A percentile compares a stretch with the other conserved stretches of the same genome.
Evolutionary conservation across 805 yeast species (phyloP).

Genomic region (Starmerella asiatica): DNA sequence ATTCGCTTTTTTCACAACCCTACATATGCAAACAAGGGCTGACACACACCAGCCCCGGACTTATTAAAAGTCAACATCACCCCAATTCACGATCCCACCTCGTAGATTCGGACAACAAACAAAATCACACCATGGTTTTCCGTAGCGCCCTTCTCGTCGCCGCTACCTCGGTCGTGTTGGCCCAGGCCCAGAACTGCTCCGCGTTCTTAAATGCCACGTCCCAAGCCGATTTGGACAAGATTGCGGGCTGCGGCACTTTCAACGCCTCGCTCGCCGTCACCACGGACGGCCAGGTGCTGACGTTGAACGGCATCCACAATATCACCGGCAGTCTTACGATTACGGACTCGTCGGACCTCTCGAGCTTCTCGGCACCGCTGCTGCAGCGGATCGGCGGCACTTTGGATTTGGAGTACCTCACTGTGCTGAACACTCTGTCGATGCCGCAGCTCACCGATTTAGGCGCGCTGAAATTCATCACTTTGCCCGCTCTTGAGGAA

Average conservation of each 20-base stretch:
- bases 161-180: slow-evolving; percentile 15
- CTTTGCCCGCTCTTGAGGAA: slow-evolving; percentile 68
- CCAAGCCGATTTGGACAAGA: slow-evolving; percentile 62
- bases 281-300: slow-evolving; percentile 42
- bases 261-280: slow-evolving; percentile 60
- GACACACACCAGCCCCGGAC: slow-evolving; percentile 7
- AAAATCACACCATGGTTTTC: slow-evolving; percentile 7
- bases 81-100: not conserved
- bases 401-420: slow-evolving; percentile 48
- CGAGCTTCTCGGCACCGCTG: slow-evolving; percentile 61
- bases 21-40: slow-evolving; percentile 10
- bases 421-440: slow-evolving; percentile 51
- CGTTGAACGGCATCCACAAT: slow-evolving; percentile 57
- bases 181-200: slow-evolving; percentile 14
- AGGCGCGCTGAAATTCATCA: slow-evolving; percentile 64
- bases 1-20: slow-evolving; percentile 7
- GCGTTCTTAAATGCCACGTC: slow-evolving; percentile 58
- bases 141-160: slow-evolving; percentile 10
- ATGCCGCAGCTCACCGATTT: slow-evolving; percentile 71
- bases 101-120: not conserved
- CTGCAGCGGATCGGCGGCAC: slow-evolving; percentile 62
- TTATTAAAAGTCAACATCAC: not conserved
- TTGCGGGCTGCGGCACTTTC: slow-evolving; percentile 63
- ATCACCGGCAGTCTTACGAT: slow-evolving; percentile 64
- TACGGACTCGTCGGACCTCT: slow-evolving; percentile 49